These are phyloP conservation scores for Metschnikowia bowlesiae DNA, from an alignment of 805 yeast genomes.

Conservation along the genomic window DNA sequence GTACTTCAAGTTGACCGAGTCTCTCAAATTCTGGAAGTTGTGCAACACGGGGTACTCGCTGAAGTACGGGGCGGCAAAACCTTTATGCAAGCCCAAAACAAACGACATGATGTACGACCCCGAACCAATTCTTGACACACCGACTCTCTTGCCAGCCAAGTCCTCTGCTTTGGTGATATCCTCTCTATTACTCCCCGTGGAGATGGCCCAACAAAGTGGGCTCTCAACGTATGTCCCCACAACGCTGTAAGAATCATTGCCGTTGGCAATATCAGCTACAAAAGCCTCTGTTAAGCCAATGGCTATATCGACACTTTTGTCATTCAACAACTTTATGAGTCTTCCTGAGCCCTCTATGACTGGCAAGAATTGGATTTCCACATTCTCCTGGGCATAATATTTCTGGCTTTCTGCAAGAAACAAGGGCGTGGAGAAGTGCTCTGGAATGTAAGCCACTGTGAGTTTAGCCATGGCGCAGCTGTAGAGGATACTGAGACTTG, in stretches of 20 bases:
- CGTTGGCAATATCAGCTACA: conserved; percentile 75
- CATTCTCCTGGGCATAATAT: conserved; percentile 44
- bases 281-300: conserved; percentile 91
- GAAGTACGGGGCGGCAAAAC: conserved; percentile 50
- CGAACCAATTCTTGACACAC: conserved; percentile 83
- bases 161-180: conserved; percentile 51
- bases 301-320: conserved; percentile 66
- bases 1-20: conserved; percentile 60
- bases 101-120: conserved; percentile 91
- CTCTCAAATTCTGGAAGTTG: conserved; percentile 72
- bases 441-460: conserved; percentile 81
- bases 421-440: conserved; percentile 86
- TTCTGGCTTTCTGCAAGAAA: conserved; percentile 64
- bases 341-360: conserved; percentile 89
- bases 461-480: conserved; percentile 8
- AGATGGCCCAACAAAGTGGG: conserved; percentile 87
- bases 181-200: conserved; percentile 62
- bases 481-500: not conserved
- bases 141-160: conserved; percentile 60
- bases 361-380: conserved; percentile 59
- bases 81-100: conserved; percentile 64
- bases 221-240: conserved; percentile 81
- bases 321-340: conserved; percentile 66
- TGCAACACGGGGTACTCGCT: conserved; percentile 53
- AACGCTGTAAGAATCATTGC: conserved; percentile 57